Percentiles rank a stretch among this genome's conserved stretches.
Conservation (phyloP, 148 eudicot species). For the Mesembryanthemum crystallinum region DNA sequence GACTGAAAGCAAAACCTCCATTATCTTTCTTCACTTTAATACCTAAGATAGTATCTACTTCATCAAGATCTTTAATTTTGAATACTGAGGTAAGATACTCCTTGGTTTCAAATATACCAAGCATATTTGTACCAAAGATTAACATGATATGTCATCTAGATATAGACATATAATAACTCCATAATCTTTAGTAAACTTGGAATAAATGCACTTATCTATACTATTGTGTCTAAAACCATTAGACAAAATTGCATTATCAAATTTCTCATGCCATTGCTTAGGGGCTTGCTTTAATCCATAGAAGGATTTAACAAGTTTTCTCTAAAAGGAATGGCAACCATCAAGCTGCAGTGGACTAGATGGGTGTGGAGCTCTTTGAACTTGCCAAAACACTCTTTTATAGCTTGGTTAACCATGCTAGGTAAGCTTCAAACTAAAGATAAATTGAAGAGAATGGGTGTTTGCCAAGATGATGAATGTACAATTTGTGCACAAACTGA, state of each 20-base stretch:
- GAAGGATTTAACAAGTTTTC: too few relatives aligned
- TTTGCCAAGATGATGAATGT: too few relatives aligned
- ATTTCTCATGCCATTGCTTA: conserved; percentile 4
- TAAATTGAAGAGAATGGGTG: too few relatives aligned
- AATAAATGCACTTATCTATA: neutral
- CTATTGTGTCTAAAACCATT: neutral
- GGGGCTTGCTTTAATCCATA: neutral
- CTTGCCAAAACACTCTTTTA: too few relatives aligned
- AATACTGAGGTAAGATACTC: neutral
- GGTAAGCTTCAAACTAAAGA: too few relatives aligned
- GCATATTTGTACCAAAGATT: neutral
- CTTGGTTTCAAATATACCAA: neutral
- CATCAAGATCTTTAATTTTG: neutral
- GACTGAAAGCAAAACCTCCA: neutral
- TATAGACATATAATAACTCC: neutral
- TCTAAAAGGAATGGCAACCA: too few relatives aligned
- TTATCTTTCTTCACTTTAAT: neutral
- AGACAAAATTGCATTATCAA: neutral
- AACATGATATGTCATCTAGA: neutral
- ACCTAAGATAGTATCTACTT: neutral
- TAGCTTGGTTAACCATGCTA: too few relatives aligned
- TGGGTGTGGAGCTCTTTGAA: too few relatives aligned
- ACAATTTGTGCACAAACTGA: too few relatives aligned
- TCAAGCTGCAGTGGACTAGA: too few relatives aligned
- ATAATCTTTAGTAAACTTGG: neutral